Percentiles rank a stretch among this genome's conserved stretches.
These are phyloP conservation scores for Colletotrichum sp. DNA, from an alignment of 2,329 filamentous ascomycete species.

Conservation along the genomic window DNA sequence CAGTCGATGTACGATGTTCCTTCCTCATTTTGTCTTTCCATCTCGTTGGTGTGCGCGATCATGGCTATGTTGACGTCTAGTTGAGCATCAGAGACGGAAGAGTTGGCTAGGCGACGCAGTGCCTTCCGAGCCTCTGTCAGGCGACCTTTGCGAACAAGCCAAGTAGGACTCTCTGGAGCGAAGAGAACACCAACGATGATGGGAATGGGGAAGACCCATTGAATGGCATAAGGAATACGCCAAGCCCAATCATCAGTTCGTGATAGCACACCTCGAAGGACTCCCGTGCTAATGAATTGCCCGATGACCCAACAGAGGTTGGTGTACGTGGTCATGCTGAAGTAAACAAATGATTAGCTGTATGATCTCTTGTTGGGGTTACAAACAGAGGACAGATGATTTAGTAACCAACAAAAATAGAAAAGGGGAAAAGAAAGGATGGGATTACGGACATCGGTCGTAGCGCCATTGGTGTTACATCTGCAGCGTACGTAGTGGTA, in stretches of 20 bases:
- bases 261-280: neutral
- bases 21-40: neutral
- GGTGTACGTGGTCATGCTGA: neutral
- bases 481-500: conserved; percentile 44
- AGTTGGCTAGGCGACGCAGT: neutral
- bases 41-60: conserved; percentile 28
- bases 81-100: neutral
- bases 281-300: neutral
- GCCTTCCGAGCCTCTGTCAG: neutral
- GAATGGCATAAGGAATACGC: neutral
- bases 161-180: neutral
- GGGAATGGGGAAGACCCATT: neutral
- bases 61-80: conserved; percentile 21
- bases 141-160: neutral
- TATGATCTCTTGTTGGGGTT: neutral
- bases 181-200: neutral
- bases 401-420: too few relatives aligned
- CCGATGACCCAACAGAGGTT: neutral
- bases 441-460: conserved; percentile 32
- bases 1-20: conserved; percentile 1
- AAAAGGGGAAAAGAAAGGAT: neutral
- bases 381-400: neutral
- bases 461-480: conserved; percentile 36
- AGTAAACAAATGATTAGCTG: neutral
- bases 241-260: neutral